Evolutionary conservation across 2,329 filamentous ascomycete genomes (phyloP), one percentile per base, ranked within the genome.

Genomic region (Ciborinia camelliae): DNA sequence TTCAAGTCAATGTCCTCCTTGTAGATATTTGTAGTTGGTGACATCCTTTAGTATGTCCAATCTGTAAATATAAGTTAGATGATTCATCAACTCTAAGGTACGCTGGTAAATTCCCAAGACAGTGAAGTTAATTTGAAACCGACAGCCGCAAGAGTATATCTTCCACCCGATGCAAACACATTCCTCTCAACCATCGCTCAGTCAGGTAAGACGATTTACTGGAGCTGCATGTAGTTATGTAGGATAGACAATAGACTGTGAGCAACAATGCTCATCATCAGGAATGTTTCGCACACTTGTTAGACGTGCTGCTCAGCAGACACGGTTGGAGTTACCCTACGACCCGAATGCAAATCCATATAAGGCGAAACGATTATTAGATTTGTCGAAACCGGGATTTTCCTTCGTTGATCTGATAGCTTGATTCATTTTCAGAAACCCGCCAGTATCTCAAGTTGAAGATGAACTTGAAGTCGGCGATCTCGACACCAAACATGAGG

Each of bases 341-440:
- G 23, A 68, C 43, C 66, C 74, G 28, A 79, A 81, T 68, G 81
- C 76, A 66, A 87, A 86, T 73, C 83, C 83, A 6, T 88, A 85
- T 78, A 84, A 80, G 72, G 84, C 86, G 57, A 88, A 90, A 77
- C 90, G 89, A 74, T 79, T 85, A 69, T 94, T 90, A 15, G 87
- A 92, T 76, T 90, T 94, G 76, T 79, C 81, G 68, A 84, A 85
- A 73, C n/a, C n/a, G n/a, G n/a, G n/a, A n/a, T n/a, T n/a, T n/a
- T n/a, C n/a, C n/a, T n/a, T n/a, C n/a, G n/a, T n/a, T n/a, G n/a
- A n/a, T n/a, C n/a, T n/a, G n/a, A n/a, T n/a, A n/a, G n/a, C n/a
- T n/a, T n/a, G n/a, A n/a, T n/a, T n/a, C n/a, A n/a, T n/a, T n/a
- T n/a, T n/a, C n/a, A n/a, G n/a, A 20, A 30, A 20, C 35, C n/a